phyloP scores from a whole-genome alignment of 768 basidiomycete genomes.

The Pleurotus eryngii region DNA sequence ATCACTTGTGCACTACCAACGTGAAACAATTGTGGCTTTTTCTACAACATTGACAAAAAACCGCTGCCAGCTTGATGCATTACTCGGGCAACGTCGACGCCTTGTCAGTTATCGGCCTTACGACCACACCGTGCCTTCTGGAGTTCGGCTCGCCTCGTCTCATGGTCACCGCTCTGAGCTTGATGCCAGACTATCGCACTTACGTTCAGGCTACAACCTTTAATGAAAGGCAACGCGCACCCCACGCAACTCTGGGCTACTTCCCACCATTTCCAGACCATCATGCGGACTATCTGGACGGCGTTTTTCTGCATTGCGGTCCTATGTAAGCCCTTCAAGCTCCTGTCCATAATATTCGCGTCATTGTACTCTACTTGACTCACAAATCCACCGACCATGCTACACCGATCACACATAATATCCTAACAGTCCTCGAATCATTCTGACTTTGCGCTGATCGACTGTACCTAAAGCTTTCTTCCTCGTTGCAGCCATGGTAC shows the following conservation, averaged over 20 bases:
- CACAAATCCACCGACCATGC: too few relatives aligned
- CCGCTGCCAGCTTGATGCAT: not conserved
- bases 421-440: not conserved
- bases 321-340: too few relatives aligned
- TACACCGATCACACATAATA: not conserved
- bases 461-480: not conserved
- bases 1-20: not conserved
- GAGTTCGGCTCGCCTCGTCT: not conserved
- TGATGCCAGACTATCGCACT: not conserved
- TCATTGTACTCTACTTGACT: too few relatives aligned
- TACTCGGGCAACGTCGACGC: not conserved
- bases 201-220: not conserved
- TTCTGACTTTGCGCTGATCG: not conserved
- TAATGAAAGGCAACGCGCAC: not conserved
- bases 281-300: not conserved
- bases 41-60: not conserved
- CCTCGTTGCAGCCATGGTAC: not conserved
- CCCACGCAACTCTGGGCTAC: not conserved
- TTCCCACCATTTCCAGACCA: not conserved
- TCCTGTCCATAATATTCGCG: too few relatives aligned
- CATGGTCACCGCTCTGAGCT: not conserved
- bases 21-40: not conserved
- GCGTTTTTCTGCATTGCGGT: not conserved
- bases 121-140: not conserved
- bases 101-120: conserved; percentile 1